phyloP scores from a whole-genome alignment of 768 basidiomycete genomes.

The Mycena kentingensis region DNA sequence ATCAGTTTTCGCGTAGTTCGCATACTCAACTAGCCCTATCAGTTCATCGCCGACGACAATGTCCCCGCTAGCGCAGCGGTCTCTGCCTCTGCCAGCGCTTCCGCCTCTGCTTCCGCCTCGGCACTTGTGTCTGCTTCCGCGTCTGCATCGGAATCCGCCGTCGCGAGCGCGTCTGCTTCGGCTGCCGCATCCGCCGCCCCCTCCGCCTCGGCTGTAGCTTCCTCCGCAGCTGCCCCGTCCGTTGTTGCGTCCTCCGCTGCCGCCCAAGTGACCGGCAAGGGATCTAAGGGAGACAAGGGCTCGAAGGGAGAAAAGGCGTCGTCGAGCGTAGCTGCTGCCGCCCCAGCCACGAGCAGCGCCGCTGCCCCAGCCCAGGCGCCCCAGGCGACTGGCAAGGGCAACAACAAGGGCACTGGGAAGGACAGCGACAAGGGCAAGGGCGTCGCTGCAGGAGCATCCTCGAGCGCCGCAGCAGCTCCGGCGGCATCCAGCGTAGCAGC shows the following conservation, averaged over 20 bases:
- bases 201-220: neutral
- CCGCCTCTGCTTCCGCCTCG: constrained; percentile 5
- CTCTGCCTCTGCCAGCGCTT: constrained; percentile 2
- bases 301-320: neutral
- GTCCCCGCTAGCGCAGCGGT: neutral
- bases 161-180: neutral
- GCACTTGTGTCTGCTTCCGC: neutral
- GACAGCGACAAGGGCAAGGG: constrained; percentile 8
- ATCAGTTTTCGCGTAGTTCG: constrained; percentile 1
- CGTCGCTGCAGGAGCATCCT: constrained; percentile 14
- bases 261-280: neutral
- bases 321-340: neutral
- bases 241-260: neutral
- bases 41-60: constrained; percentile 34
- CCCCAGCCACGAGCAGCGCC: neutral
- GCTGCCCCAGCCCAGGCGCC: no score
- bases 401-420: neutral
- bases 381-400: no score
- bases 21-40: constrained; percentile 5
- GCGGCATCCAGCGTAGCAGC: neutral
- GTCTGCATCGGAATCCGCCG: neutral
- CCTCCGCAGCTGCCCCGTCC: neutral
- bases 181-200: neutral
- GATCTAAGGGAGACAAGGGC: neutral
- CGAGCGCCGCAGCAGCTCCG: constrained; percentile 12